Evolutionary conservation across 306 rosid species (phyloP), one percentile per base, ranked within the genome.

Genomic region (Vigna unguiculata): DNA sequence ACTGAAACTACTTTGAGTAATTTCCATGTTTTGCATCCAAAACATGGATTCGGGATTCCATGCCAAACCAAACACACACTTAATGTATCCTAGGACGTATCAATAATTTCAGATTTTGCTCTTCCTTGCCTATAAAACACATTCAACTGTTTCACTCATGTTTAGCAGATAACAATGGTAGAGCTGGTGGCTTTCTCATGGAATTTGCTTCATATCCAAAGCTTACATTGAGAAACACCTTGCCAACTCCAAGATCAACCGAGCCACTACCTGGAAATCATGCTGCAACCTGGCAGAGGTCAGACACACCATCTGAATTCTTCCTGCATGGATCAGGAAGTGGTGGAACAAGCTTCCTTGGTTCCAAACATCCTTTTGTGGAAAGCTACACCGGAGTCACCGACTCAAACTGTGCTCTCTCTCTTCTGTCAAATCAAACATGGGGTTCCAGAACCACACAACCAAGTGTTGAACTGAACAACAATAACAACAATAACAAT

Each of bases 341-440:
- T 30, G 83, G 82, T 30, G 93, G 92, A 62, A 88, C 85, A 21
- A 77, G 86, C 81, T 84, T 77, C 85, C 82, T 79, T 30, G 83
- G 83, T 71, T 82, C 87, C 4, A 86, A 88, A 58, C 84, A 86
- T 83, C 89, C 88, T 55, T 79, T 89, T 0, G 90, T 83, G 76
- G 97, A 84, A 93, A 85, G 86, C 78, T 78, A 84, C 85, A 59
- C 88, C 20, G 90, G 82, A 72, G 80, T 83, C 78, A 61, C 90
- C 10, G 98, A 91, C 90, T 91, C 96, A 69, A 91, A 83, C 81
- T 89, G 98, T 93, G 98, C 98, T 91, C 98, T 88, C 97, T 94
- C 98, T 90, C 98, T 91, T 94, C 97, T 94, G 98, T 94, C 98
- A 91, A 88, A 81, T 81, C 90, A 90, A 85, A 68, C 96, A 67